phyloP scores from a whole-genome alignment of 2,329 filamentous ascomycete species.

The Rhynchosporium secalis region DNA sequence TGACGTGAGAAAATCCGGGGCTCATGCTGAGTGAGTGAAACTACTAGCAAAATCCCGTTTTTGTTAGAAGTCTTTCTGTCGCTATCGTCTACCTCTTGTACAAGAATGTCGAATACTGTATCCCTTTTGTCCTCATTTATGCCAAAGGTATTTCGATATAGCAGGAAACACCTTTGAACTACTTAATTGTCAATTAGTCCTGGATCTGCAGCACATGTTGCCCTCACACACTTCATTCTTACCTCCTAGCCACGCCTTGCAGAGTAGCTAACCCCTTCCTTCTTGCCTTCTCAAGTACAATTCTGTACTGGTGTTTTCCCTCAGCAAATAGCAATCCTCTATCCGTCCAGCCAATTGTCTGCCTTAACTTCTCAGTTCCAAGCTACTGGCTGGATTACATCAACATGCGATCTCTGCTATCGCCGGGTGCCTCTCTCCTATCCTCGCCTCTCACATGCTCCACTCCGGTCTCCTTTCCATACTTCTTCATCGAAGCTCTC shows the following conservation, averaged over 20 bases:
- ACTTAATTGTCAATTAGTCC: too few species aligned
- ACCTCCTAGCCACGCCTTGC: background rate
- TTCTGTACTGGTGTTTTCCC: slow-evolving; percentile 18
- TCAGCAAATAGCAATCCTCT: slow-evolving; percentile 24
- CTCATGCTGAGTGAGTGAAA: too few species aligned
- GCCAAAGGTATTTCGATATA: too few species aligned
- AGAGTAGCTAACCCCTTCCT: background rate
- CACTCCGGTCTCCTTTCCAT: slow-evolving; percentile 41
- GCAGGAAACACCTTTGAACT: too few species aligned
- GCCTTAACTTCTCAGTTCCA: slow-evolving; percentile 25
- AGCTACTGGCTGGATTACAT: slow-evolving; percentile 26
- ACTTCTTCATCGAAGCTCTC: slow-evolving; percentile 44
- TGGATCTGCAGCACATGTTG: too few species aligned
- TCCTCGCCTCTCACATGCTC: slow-evolving; percentile 26
- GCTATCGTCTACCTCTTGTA: too few species aligned
- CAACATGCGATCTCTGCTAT: slow-evolving; percentile 15
- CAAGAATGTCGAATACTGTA: too few species aligned
- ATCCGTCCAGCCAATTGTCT: slow-evolving; percentile 24
- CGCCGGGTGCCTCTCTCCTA: slow-evolving; percentile 12
- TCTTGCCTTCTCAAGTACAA: slow-evolving; percentile 17
- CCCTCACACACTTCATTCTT: background rate
- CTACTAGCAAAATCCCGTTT: too few species aligned
- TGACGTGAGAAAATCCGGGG: too few species aligned
- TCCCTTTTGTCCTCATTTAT: too few species aligned
- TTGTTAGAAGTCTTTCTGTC: too few species aligned